Evolutionary conservation across 441 rosid genomes (phyloP), one percentile per base, ranked within the genome.

Genomic region (Adansonia rubrostipa): DNA sequence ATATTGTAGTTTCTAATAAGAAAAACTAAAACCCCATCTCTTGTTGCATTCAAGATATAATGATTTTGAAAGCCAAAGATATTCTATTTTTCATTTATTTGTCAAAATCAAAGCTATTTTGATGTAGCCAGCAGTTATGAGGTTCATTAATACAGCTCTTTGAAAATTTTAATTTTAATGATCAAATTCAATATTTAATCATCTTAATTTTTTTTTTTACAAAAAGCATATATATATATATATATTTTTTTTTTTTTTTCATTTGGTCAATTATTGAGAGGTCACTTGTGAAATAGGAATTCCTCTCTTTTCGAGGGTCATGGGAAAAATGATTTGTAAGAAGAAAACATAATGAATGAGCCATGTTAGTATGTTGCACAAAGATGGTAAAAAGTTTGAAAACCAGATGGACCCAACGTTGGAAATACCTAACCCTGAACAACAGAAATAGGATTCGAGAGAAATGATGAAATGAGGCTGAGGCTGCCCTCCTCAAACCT

Each of bases 341-440:
- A 50, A 80, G 13, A 61, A 77, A 75, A 66, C 76, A 61, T 78
- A 81, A 84, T 84, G 86, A 86, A 88, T 73, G 86, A 83, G 78
- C 84, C 98, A 89, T 91, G 97, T 88, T 89, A 86, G 80, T 15
- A 79, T 91, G 91, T 82, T 84, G 64, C 85, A 83, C 82, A 86
- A 84, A 88, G 88, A 84, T 80, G 74, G 89, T 79, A 84, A 83
- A 82, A 86, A 77, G 89, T 67, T 84, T 73, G 76, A 80, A 84
- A 76, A 76, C 67, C 50, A 44, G 56, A 78, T 65, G 91, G 88
- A 84, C 75, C 91, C 79, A 57, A 42, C 82, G 89, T 80, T 84
- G 83, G 78, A 54, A 69, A 50, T 80, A 15, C 78, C 78, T 75
- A 70, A 56, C 81, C 28, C 81, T 78, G 61, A 54, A 68, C 45